Evolutionary conservation across 179 eudicot genomes (phyloP), one percentile per base, ranked within the genome.

Genomic region (Spergularia azorica): DNA sequence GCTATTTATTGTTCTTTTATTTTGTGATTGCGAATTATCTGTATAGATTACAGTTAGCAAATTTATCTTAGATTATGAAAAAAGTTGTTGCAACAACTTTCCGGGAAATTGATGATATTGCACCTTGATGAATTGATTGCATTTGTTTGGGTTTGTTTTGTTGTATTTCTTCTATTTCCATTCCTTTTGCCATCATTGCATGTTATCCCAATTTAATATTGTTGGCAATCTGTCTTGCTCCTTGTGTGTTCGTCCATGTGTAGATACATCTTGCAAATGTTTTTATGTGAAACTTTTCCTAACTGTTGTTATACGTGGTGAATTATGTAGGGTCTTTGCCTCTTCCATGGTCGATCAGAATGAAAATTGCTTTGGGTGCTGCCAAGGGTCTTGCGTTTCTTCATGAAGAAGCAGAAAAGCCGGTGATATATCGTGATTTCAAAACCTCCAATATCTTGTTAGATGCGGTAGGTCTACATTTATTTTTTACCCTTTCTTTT

Each of bases 381-480:
- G 89, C 90, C 60, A 89, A 78, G 76, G 91, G 90, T 79, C 88
- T 89, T 76, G 84, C 93, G 52, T 90, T 90, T 86, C 92, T 90
- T 74, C 92, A 89, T 17, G 92, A 90, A 75, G 92, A 90, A 89
- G 92, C 92, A 11, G 88, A 86, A 76, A 90, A 87, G 71, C 92
- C 95, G 13, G 95, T 90, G 68, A 90, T 90, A 72, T 90, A 90
- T 86, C 90, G 94, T 79, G 94, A 90, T 84, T 90, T 90, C 72
- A 90, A 90, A 79, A 90, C 94, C 82, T 90, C 95, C 75, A 90
- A 92, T 82, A 92, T 92, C 79, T 85, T 92, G 81, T 70, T 92
- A 76, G 95, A 92, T 85, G 97, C 95, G 68, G 97, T 90, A 88
- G 67, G 93, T 82, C 57, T 59, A 72, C 9, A 9, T n/a, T 51